phyloP scores from a whole-genome alignment of 1,139 yeast species.

The Saccharomycopsis hybrid region DNA sequence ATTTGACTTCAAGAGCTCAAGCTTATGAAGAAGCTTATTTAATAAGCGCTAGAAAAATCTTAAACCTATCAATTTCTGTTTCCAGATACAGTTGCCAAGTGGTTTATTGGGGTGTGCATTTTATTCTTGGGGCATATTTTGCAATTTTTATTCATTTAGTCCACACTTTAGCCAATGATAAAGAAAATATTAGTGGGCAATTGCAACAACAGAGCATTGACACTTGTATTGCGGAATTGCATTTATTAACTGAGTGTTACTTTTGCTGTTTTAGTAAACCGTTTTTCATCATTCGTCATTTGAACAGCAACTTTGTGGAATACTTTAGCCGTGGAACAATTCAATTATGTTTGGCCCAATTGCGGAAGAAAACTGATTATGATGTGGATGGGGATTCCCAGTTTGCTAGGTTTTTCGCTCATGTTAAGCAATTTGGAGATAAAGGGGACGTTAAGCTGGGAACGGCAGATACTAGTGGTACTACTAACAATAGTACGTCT shows the following conservation, averaged over 20 bases:
- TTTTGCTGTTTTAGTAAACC: slow-evolving; percentile 8
- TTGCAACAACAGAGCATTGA: no score
- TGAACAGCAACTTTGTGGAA: slow-evolving; percentile 14
- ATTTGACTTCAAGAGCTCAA: slow-evolving; percentile 3
- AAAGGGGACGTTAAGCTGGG: no score
- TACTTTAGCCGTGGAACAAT: slow-evolving; percentile 5
- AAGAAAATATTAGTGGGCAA: background rate
- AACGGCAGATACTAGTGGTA: no score
- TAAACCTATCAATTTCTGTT: slow-evolving; percentile 1
- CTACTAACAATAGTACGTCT: no score
- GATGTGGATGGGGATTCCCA: slow-evolving; percentile 8
- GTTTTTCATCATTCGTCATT: slow-evolving; percentile 4
- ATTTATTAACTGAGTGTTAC: slow-evolving; percentile 14
- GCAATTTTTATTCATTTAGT: slow-evolving; percentile 11
- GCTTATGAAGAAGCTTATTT: slow-evolving; percentile 5
- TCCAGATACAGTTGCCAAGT: slow-evolving; percentile 2
- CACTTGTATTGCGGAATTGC: slow-evolving; percentile 1
- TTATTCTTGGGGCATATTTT: slow-evolving; percentile 15
- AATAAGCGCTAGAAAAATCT: slow-evolving; percentile 9
- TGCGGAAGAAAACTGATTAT: slow-evolving; percentile 7
- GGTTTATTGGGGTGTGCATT: slow-evolving; percentile 15
- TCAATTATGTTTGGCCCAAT: slow-evolving; percentile 9
- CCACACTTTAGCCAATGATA: background rate
- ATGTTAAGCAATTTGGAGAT: background rate
- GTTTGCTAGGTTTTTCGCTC: slow-evolving; percentile 3